Evolutionary conservation across 2,329 filamentous ascomycete species (phyloP).

Genomic region (Paraphoma chrysanthemicola): DNA sequence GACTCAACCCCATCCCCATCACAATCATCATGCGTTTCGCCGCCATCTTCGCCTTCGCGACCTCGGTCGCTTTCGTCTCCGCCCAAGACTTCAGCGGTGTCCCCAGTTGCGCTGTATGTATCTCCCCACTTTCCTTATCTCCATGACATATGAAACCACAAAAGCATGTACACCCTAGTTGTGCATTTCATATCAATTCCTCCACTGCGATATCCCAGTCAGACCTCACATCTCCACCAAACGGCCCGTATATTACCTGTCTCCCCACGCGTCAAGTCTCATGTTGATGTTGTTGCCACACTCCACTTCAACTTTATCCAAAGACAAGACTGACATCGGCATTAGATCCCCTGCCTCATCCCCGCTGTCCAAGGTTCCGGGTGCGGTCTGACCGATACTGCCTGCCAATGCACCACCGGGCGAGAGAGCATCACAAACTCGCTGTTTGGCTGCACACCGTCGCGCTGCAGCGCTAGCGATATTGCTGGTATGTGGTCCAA

Average conservation of each 20-base stretch:
- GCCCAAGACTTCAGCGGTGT: constrained; percentile 37
- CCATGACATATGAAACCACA: background rate
- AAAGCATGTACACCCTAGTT: background rate
- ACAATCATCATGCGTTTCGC: constrained; percentile 41
- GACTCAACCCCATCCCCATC: background rate
- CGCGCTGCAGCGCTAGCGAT: constrained; percentile 47
- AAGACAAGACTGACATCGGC: background rate
- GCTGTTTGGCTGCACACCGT: constrained; percentile 51
- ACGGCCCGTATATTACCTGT: background rate
- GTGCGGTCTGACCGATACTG: constrained; percentile 56
- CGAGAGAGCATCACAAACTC: constrained; percentile 41
- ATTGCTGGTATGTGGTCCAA: constrained; percentile 44
- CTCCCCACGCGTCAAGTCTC: background rate
- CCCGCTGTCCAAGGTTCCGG: constrained; percentile 56
- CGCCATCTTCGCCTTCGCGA: constrained; percentile 33
- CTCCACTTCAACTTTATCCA: background rate
- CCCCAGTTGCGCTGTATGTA: constrained; percentile 45
- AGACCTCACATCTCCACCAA: background rate
- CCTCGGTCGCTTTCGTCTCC: constrained; percentile 32
- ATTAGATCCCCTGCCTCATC: constrained; percentile 56
- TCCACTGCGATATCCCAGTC: background rate
- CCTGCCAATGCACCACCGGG: constrained; percentile 61
- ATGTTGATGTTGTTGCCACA: background rate
- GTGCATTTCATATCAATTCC: background rate
- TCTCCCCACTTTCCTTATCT: background rate